Evolutionary conservation across 768 basidiomycete genomes (phyloP).

Genomic region (Lactarius hatsudake): DNA sequence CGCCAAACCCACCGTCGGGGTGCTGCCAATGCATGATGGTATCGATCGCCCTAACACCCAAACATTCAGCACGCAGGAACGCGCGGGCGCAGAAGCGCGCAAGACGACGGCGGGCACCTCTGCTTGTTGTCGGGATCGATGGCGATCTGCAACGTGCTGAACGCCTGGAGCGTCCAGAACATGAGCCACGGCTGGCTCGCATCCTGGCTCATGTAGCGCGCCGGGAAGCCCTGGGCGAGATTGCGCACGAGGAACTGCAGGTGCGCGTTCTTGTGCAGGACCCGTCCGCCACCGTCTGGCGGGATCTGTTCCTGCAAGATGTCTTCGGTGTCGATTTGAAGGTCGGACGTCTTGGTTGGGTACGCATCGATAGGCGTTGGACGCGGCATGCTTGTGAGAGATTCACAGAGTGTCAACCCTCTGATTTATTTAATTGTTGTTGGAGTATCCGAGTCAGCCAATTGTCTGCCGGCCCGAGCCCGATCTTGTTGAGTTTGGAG

Average conservation of each 20-base stretch:
- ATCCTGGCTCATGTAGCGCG: constrained; percentile 78
- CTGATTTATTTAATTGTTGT: background rate
- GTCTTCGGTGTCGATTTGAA: constrained; percentile 66
- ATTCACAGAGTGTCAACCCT: background rate
- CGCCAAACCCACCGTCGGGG: constrained; percentile 85
- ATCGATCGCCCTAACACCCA: constrained; percentile 59
- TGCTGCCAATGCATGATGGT: constrained; percentile 83
- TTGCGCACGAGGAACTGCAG: constrained; percentile 72
- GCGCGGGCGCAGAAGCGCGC: background rate
- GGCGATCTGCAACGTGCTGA: constrained; percentile 73
- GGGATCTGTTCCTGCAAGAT: constrained; percentile 57
- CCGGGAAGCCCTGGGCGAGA: constrained; percentile 76
- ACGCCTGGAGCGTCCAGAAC: constrained; percentile 88
- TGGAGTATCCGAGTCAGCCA: background rate
- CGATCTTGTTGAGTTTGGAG: background rate
- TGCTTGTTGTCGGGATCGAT: constrained; percentile 77
- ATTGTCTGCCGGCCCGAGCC: constrained; percentile 1
- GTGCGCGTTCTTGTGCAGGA: constrained; percentile 62
- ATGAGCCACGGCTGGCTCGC: constrained; percentile 95
- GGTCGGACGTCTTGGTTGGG: constrained; percentile 57
- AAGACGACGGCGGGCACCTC: constrained; percentile 45
- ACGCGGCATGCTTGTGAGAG: constrained; percentile 24
- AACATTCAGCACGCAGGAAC: constrained; percentile 11
- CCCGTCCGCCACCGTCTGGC: constrained; percentile 32
- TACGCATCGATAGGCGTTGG: constrained; percentile 55